Evolutionary conservation across 192 early-diverging fungal species (phyloP).

Genomic region (Funneliformis geosporum): DNA sequence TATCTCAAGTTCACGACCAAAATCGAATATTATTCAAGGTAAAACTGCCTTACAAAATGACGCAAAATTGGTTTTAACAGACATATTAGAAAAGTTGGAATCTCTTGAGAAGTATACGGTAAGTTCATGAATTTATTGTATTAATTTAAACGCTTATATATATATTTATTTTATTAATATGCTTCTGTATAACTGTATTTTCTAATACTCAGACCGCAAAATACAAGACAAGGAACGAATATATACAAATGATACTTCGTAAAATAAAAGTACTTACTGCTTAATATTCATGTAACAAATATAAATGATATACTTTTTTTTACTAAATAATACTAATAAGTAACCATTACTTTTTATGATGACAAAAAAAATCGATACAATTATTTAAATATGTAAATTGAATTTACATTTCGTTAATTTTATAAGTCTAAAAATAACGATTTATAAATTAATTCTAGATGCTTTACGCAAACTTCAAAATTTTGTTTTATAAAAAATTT

Average conservation of each 20-base stretch:
- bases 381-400: no score
- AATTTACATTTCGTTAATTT: no score
- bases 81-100: conserved; percentile 9
- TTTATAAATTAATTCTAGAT: no score
- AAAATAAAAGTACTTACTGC: conserved; percentile 7
- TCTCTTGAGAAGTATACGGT: conserved; percentile 15
- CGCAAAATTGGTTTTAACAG: neutral
- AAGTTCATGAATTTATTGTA: neutral
- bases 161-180: neutral
- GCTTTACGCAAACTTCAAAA: no score
- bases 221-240: neutral
- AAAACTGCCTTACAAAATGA: neutral
- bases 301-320: no score
- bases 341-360: no score
- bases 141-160: no score
- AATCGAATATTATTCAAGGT: neutral
- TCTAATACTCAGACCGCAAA: neutral
- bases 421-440: no score
- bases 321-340: no score
- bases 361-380: no score
- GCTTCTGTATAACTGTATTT: neutral
- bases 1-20: conserved; percentile 23
- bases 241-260: conserved; percentile 23
- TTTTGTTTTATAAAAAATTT: no score
- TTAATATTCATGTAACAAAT: no score